A percentile compares a stretch with the other conserved stretches of the same genome.
phyloP scores from a whole-genome alignment of 2,329 filamentous ascomycete genomes.

The Salinomyces thailandicus region DNA sequence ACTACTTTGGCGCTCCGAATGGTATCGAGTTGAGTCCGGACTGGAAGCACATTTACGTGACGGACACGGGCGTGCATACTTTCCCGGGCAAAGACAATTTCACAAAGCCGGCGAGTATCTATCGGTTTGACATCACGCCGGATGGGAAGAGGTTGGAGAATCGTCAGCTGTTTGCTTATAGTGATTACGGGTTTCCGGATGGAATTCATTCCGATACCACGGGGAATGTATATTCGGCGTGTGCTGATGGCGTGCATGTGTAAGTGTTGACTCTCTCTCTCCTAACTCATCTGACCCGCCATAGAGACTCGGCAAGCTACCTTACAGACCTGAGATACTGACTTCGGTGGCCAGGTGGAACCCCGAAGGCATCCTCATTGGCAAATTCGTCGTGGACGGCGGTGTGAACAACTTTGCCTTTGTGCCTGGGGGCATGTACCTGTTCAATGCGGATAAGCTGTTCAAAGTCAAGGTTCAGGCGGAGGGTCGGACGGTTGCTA shows the following conservation, averaged over 20 bases:
- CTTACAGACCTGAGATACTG: background rate
- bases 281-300: too few relatives aligned
- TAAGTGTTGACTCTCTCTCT: slow-evolving; percentile 13
- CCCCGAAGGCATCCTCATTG: slow-evolving; percentile 39
- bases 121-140: slow-evolving; percentile 31
- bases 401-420: slow-evolving; percentile 32
- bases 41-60: slow-evolving; percentile 43
- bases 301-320: too few relatives aligned
- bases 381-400: slow-evolving; percentile 41
- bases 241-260: slow-evolving; percentile 44
- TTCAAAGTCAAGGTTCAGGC: slow-evolving; percentile 26
- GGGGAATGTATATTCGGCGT: slow-evolving; percentile 46
- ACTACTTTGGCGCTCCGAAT: slow-evolving; percentile 47
- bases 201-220: slow-evolving; percentile 44
- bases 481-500: slow-evolving; percentile 22
- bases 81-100: slow-evolving; percentile 22
- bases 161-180: slow-evolving; percentile 45
- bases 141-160: slow-evolving; percentile 28
- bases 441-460: slow-evolving; percentile 23
- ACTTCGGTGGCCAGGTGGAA: slow-evolving; percentile 32
- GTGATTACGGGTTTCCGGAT: slow-evolving; percentile 46
- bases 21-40: slow-evolving; percentile 48
- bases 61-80: slow-evolving; percentile 41
- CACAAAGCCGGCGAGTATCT: slow-evolving; percentile 33
- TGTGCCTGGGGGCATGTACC: slow-evolving; percentile 23